Percentiles rank a stretch among this genome's conserved stretches.
phyloP scores from a whole-genome alignment of 768 basidiomycete genomes.

The Tricholoma flavovirens region DNA sequence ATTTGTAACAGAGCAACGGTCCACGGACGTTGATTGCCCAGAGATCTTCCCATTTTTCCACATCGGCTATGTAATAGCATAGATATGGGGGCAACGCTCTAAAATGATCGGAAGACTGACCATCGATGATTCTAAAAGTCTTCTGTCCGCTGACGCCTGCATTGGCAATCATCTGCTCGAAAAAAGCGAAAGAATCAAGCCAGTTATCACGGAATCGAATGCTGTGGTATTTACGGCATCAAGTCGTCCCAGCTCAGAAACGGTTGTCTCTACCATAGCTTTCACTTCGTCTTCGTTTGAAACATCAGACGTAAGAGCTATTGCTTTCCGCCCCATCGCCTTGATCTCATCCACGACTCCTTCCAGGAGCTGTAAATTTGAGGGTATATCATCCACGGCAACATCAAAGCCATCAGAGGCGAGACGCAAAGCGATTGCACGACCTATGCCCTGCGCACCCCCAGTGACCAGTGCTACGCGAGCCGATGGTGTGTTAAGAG shows the following conservation, averaged over 20 bases:
- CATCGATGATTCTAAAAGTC: not conserved
- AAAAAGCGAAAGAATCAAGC: not conserved
- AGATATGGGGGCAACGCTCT: not conserved
- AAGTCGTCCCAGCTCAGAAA: not conserved
- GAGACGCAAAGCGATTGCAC: slow-evolving; percentile 16
- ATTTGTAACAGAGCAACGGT: slow-evolving; percentile 56
- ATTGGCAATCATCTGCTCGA: slow-evolving; percentile 28
- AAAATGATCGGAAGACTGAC: not conserved
- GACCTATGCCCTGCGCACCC: slow-evolving; percentile 13
- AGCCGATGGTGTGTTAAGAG: not conserved
- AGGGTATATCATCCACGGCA: slow-evolving; percentile 1
- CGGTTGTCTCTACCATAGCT: not conserved
- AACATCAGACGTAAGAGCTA: not conserved
- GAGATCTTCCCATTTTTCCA: slow-evolving; percentile 34
- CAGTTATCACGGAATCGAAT: not conserved
- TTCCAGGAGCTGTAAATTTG: not conserved
- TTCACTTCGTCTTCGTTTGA: not conserved
- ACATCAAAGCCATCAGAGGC: slow-evolving; percentile 18
- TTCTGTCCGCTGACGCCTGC: slow-evolving; percentile 21
- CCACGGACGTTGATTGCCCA: slow-evolving; percentile 52
- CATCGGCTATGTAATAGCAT: slow-evolving; percentile 22
- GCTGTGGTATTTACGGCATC: not conserved
- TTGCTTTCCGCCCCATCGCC: not conserved
- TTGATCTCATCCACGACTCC: not conserved
- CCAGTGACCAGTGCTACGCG: slow-evolving; percentile 2